Conservation (phyloP, 352 stramenopile species). For the Globisporangium apiculatum region DNA sequence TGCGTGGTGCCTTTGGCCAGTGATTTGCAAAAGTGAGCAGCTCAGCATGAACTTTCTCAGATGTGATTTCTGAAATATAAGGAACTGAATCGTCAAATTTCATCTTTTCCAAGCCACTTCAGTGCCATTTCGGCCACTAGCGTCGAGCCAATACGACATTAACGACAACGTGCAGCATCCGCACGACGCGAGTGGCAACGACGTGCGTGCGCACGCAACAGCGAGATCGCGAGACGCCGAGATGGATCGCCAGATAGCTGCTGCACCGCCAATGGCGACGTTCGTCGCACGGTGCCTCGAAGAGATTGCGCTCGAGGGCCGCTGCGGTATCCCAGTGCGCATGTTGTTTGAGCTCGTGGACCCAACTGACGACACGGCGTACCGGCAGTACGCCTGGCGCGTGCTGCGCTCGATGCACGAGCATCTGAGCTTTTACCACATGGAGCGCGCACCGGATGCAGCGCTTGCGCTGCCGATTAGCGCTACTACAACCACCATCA, state of each 20-base stretch:
- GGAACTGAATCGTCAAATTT: neutral
- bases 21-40: neutral
- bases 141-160: no score
- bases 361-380: slow-evolving; percentile 38
- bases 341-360: slow-evolving; percentile 60
- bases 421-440: slow-evolving; percentile 60
- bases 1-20: neutral
- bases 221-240: no score
- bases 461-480: no score
- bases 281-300: slow-evolving; percentile 76
- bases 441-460: slow-evolving; percentile 23
- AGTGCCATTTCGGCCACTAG: no score
- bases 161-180: no score
- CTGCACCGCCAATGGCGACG: slow-evolving; percentile 37
- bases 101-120: no score
- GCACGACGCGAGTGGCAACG: no score
- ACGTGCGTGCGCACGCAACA: no score
- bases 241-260: neutral
- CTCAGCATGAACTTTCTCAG: no score
- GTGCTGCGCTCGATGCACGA: slow-evolving; percentile 48
- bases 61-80: neutral
- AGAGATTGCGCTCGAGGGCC: slow-evolving; percentile 72
- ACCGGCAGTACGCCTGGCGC: slow-evolving; percentile 51
- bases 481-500: no score
- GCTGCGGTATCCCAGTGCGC: slow-evolving; percentile 54